phyloP scores from a whole-genome alignment of 768 basidiomycete species.

The Mycena crocata region DNA sequence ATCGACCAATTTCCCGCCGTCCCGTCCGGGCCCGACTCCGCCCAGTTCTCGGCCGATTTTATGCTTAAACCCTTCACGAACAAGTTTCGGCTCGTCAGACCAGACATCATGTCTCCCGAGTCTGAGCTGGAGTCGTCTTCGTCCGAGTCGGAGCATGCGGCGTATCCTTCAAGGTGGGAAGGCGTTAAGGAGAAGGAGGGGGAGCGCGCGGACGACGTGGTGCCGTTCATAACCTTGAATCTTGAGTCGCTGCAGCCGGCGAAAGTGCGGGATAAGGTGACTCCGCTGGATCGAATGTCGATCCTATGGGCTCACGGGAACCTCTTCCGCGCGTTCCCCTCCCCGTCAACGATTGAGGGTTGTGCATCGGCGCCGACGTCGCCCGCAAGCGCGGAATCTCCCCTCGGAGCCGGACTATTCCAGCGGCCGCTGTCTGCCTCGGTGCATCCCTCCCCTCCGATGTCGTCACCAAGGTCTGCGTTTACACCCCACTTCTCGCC shows the following conservation, averaged over 20 bases:
- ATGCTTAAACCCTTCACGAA: slow-evolving; percentile 9
- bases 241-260: neutral
- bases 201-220: neutral
- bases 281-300: slow-evolving; percentile 4
- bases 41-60: slow-evolving; percentile 14
- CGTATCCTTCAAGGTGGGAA: neutral
- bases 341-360: neutral
- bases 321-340: slow-evolving; percentile 16
- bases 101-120: slow-evolving; percentile 8
- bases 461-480: neutral
- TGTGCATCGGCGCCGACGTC: neutral
- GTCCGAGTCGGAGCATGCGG: neutral
- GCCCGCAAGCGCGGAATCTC: neutral
- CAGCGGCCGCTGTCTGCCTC: neutral
- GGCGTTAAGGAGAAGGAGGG: neutral
- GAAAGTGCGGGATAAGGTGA: neutral
- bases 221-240: slow-evolving; percentile 8
- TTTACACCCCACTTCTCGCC: neutral
- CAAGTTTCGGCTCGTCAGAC: slow-evolving; percentile 1
- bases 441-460: neutral
- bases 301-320: slow-evolving; percentile 11
- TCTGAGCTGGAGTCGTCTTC: slow-evolving; percentile 8
- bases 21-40: slow-evolving; percentile 15
- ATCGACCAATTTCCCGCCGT: slow-evolving; percentile 21
- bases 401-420: neutral